Percentiles rank a stretch among this genome's conserved stretches.
Evolutionary conservation across 306 rosid genomes (phyloP).

Genomic region (Prunus mume): DNA sequence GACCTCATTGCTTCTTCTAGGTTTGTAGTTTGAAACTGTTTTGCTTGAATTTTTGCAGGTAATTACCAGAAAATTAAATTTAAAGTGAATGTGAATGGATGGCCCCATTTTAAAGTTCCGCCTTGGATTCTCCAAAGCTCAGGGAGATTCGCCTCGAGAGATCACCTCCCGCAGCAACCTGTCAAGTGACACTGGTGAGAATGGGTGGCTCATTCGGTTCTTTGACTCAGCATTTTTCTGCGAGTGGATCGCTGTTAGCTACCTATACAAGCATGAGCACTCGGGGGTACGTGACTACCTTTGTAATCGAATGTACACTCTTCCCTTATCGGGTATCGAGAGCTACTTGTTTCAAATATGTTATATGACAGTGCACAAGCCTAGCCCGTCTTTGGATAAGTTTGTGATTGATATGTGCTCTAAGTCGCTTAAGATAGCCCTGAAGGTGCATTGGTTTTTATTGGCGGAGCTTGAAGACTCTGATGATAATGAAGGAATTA

Average conservation of each 20-base stretch:
- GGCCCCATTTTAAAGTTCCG: slow-evolving; percentile 1
- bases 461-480: slow-evolving; percentile 90
- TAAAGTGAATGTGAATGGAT: not conserved
- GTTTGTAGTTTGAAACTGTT: not conserved
- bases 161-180: slow-evolving; percentile 54
- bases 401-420: slow-evolving; percentile 91
- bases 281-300: slow-evolving; percentile 91
- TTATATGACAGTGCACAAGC: slow-evolving; percentile 93
- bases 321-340: slow-evolving; percentile 87
- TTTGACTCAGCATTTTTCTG: slow-evolving; percentile 97
- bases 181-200: slow-evolving; percentile 73
- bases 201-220: slow-evolving; percentile 97
- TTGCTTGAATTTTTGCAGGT: not conserved
- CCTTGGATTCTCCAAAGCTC: not conserved
- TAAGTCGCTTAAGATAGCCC: slow-evolving; percentile 84
- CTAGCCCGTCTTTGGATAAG: slow-evolving; percentile 91
- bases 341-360: slow-evolving; percentile 95
- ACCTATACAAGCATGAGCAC: slow-evolving; percentile 92
- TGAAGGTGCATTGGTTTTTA: slow-evolving; percentile 93
- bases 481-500: slow-evolving; percentile 89
- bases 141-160: slow-evolving; percentile 71
- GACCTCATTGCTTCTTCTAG: not conserved
- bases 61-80: not conserved
- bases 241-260: slow-evolving; percentile 98
- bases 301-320: slow-evolving; percentile 93